A percentile compares a stretch with the other conserved stretches of the same genome.
These are phyloP conservation scores for Vaccinium macrocarpon DNA, from an alignment of 148 eudicot genomes.

Conservation along the genomic window DNA sequence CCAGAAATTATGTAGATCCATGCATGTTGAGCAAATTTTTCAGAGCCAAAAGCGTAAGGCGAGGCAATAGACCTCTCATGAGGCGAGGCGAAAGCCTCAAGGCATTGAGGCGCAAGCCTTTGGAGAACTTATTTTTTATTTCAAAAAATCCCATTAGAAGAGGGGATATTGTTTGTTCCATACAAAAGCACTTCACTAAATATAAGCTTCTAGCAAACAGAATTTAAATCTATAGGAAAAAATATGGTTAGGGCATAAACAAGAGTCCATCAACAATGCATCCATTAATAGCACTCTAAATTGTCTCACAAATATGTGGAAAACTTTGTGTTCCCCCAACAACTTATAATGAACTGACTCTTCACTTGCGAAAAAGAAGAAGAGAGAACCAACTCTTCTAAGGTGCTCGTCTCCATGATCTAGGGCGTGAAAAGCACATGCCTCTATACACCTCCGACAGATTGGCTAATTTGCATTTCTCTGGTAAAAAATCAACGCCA, in stretches of 20 bases:
- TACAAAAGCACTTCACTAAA: background rate
- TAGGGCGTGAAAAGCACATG: background rate
- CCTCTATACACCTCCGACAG: background rate
- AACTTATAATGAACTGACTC: background rate
- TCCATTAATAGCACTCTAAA: background rate
- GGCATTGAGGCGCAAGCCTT: background rate
- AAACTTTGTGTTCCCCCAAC: background rate
- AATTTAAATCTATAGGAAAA: background rate
- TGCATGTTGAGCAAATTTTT: background rate
- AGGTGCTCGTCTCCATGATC: background rate
- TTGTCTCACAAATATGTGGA: background rate
- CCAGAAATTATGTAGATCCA: background rate
- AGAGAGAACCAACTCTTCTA: background rate
- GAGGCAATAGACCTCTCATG: too few species aligned
- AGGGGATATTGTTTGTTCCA: background rate
- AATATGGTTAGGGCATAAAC: background rate
- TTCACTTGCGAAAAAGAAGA: too few species aligned
- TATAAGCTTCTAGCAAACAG: background rate
- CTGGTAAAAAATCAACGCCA: background rate
- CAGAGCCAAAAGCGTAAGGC: background rate
- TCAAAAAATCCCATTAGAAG: background rate
- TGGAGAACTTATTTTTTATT: too few species aligned
- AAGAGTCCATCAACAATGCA: background rate
- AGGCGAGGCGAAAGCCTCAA: background rate
- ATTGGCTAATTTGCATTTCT: background rate